Evolutionary conservation across 352 stramenopile species (phyloP), one percentile per base, ranked within the genome.

Genomic region (Phytophthora europaea): DNA sequence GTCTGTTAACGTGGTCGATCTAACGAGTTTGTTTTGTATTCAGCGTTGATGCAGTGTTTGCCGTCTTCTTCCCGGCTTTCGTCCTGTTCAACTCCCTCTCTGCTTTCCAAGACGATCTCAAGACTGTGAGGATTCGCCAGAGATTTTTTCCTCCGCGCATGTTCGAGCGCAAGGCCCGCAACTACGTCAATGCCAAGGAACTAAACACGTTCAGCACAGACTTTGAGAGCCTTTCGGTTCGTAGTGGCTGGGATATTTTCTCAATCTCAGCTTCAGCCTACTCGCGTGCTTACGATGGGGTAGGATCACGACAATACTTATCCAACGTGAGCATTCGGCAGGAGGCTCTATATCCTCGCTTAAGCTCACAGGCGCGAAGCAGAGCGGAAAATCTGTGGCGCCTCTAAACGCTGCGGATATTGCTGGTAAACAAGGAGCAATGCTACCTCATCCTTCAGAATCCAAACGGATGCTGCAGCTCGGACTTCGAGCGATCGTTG

Each of bases 161-260:
- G 1, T 83, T 77, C 52, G 80, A 88, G 40, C 80, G 80, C 0
- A 72, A 75, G 47, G 68, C 66, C 18, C 69, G 76, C 6, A 76
- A 85, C 20, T 83, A 68, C 23, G 67, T 75, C 0, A 78, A 73
- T 33, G 55, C 76, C 0, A 52, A 51, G 48, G 67, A 81, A 33
- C 67, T 88, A 28, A 78, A 78, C 53, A 74, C 61, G n/a, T 88
- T 88, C 58, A 78, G 55, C 31, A 75, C 66, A 0, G 68, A 75
- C 2, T 81, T 82, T 26, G 69, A 76, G 26, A 76, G 65, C 12
- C 50, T 85, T 2, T 69, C 72, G 52, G 67, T 81, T 18, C 47
- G 59, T 0, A 67, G 36, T 8, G 1, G 3, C 1, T 45, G 48
- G 20, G 62, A 79, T 45, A 26, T 81, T 9, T 80, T 16, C 66